Base-by-base conservation (phyloP, 177 flowering plant species). In the Vitis hybrid region DNA sequence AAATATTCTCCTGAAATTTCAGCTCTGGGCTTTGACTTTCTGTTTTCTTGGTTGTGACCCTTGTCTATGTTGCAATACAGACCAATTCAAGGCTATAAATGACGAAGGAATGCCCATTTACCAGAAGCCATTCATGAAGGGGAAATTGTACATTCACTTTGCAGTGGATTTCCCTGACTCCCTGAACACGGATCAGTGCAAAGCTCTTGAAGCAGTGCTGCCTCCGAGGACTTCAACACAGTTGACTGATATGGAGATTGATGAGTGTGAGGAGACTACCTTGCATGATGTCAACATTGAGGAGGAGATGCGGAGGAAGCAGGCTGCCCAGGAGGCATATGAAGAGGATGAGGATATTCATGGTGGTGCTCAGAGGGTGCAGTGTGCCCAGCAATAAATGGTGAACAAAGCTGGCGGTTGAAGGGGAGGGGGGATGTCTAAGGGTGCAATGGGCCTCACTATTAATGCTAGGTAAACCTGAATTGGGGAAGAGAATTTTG, bases 91-190 rank as follows among this genome's bases (percentile, higher is more conserved):
- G 89, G 97, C 93, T 5, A 82, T 93, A 15, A 85, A 91, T 59
- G 98, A 93, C 57, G 98, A 93, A 69, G 98, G 97, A 0, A 93
- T 93, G 98, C 98, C 98, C 4, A 82, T 86, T 62, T 91, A 91
- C 66, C 87, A 84, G 87, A 82, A 91, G 78, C 92, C 97, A 1
- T 91, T 93, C 81, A 91, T 91, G 92, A 87, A 68, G 82, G 97
- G 98, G 10, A 90, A 90, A 67, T 69, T 93, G 50, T 93, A 93
- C 68, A 87, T 93, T 56, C 97, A 94, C 75, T 94, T 92, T 83
- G 81, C 86, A 0, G 92, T 94, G 5, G 98, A 94, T 2, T 94
- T 94, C 79, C 98, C 98, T 0, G 97, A 91, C 8, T 78, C 91
- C 0, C 62, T 92, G 62, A 59, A 71, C 34, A 82, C 80, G 0